Evolutionary conservation across 176 grass and related monocot species (phyloP), one percentile per base, ranked within the genome.

Genomic region (Hsuehochloa calcarea): DNA sequence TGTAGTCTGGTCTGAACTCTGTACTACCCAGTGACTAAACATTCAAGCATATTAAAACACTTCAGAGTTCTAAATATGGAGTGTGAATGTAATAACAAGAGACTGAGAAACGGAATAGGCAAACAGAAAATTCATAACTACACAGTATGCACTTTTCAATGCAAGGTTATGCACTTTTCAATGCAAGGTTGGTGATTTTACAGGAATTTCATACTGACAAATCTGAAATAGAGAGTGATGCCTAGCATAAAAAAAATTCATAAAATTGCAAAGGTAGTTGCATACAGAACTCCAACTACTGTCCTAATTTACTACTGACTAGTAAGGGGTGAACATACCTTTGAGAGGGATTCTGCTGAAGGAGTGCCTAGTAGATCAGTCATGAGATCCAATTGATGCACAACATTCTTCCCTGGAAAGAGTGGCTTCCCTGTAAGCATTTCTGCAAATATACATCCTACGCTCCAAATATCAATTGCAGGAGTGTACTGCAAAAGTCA

Each of bases 401-500:
- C 94, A 75, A 97, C 94, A 88, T 97, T 97, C 83, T 97, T 97
- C 47, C 94, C 94, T 75, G 94, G 94, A 92, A 97, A 97, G 52
- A 97, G 73, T 84, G 94, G 90, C 89, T 92, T 94, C 72, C 94
- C 94, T 67, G 86, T 97, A 59, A 97, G 87, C 88, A 97, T 88
- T 61, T 97, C 94, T 43, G 94, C 94, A 82, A 97, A 97, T 86
- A 97, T 97, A 78, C 94, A 97, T 31, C 92, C 94, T 81, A 97
- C 79, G 76, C 94, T 97, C 94, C 94, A 97, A 85, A 97, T 86
- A 85, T 97, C 94, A 88, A 97, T 94, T 71, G 92, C 94, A 60
- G 94, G 94, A 26, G 94, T 97, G 86, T 97, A 97, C 94, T 97
- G 87, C 85, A 85, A 78, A 84, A 85, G 63, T 58, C 67, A 72